Percentiles rank a stretch among this genome's conserved stretches.
These are phyloP conservation scores for Microsporum audouinii DNA, from an alignment of 2,329 filamentous ascomycete species.

Conservation along the genomic window DNA sequence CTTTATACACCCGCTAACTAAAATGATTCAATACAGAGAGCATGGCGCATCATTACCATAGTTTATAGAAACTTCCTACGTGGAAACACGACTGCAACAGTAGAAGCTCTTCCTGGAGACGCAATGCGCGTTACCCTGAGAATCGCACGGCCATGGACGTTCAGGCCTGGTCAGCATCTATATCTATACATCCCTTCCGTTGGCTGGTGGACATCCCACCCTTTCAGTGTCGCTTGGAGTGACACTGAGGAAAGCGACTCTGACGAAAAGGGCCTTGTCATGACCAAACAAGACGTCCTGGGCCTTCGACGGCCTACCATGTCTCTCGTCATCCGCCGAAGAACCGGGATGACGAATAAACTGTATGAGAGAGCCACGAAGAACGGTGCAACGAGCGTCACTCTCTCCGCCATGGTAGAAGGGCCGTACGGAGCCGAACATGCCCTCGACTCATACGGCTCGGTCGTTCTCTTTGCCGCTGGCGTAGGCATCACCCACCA, in stretches of 20 bases:
- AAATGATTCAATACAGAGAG: conserved; percentile 30
- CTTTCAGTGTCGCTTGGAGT: conserved; percentile 68
- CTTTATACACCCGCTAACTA: conserved; percentile 9
- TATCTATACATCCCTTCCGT: conserved; percentile 60
- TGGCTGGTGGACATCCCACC: conserved; percentile 60
- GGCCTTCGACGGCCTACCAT: conserved; percentile 46
- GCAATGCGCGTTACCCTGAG: conserved; percentile 58
- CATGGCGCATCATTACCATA: conserved; percentile 51
- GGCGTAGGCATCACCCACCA: conserved; percentile 94
- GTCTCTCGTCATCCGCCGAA: conserved; percentile 75
- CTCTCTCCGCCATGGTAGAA: conserved; percentile 65
- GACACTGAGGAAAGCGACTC: conserved; percentile 42
- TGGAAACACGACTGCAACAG: conserved; percentile 52
- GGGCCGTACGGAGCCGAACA: conserved; percentile 81
- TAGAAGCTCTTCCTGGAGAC: conserved; percentile 60
- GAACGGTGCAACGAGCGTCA: conserved; percentile 44
- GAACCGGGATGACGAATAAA: conserved; percentile 76
- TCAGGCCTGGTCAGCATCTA: conserved; percentile 61
- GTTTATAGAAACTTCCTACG: conserved; percentile 51
- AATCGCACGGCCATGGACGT: conserved; percentile 53
- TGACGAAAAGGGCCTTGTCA: conserved; percentile 33
- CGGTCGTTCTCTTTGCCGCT: conserved; percentile 78
- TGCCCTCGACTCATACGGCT: conserved; percentile 82
- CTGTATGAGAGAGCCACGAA: conserved; percentile 59
- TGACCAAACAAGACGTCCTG: conserved; percentile 42